Percentiles rank a stretch among this genome's conserved stretches.
Evolutionary conservation across 306 rosid genomes (phyloP).

Genomic region (Sicyos edulis): DNA sequence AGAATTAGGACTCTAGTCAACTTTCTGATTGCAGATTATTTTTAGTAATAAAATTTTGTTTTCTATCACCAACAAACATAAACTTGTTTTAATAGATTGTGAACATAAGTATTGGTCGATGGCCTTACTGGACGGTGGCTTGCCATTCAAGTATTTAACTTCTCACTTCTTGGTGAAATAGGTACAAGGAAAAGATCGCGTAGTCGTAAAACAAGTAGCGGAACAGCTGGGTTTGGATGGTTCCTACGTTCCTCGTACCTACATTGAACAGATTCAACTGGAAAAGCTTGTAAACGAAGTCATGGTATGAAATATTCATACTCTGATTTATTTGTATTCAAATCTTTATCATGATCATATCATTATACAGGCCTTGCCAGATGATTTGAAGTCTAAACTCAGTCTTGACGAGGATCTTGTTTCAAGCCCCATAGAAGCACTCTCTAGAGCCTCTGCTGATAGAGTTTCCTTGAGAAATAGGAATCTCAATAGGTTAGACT

Average conservation of each 20-base stretch:
- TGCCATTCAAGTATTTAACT: not conserved
- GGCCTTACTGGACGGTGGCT: not conserved
- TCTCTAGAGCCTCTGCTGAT: constrained; percentile 84
- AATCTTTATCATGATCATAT: constrained; percentile 26
- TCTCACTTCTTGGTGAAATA: constrained; percentile 30
- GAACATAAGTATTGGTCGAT: not conserved
- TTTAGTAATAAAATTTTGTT: not conserved
- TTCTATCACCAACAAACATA: not conserved
- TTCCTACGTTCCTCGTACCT: constrained; percentile 93
- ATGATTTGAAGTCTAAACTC: constrained; percentile 88
- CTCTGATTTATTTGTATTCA: not conserved
- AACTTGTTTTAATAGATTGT: not conserved
- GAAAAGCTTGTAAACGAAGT: constrained; percentile 96
- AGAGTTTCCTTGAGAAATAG: constrained; percentile 72
- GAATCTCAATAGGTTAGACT: constrained; percentile 58
- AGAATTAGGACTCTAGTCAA: not conserved
- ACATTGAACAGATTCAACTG: constrained; percentile 94
- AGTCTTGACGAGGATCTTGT: constrained; percentile 91
- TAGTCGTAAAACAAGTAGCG: constrained; percentile 52
- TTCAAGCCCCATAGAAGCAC: constrained; percentile 93
- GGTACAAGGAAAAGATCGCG: constrained; percentile 96
- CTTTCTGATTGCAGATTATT: not conserved
- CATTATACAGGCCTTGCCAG: constrained; percentile 85
- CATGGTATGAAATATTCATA: constrained; percentile 58
- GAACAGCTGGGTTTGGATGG: constrained; percentile 86